phyloP scores from a whole-genome alignment of 345 rosid genomes.

The Eucalyptus albens region DNA sequence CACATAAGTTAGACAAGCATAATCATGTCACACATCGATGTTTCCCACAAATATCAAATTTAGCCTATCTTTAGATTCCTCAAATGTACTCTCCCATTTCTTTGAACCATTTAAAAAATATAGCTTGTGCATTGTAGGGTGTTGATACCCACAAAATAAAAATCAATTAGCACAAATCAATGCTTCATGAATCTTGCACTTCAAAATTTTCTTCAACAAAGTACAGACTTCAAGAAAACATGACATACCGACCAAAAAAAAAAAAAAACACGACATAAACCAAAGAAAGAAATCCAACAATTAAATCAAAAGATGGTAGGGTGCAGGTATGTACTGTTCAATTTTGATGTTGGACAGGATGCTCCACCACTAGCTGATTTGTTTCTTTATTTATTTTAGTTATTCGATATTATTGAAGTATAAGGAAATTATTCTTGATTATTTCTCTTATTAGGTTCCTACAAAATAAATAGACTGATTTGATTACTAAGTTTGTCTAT shows the following conservation, averaged over 20 bases:
- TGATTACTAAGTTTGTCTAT: neutral
- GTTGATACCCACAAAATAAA: neutral
- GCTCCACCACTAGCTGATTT: neutral
- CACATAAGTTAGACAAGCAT: too few relatives aligned
- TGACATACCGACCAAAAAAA: rapidly evolving
- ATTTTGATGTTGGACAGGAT: neutral
- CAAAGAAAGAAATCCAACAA: neutral
- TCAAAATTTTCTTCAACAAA: neutral
- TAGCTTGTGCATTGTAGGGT: neutral
- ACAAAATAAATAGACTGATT: neutral
- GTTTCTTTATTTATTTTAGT: neutral
- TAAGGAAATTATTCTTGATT: neutral
- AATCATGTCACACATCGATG: too few relatives aligned
- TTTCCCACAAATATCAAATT: too few relatives aligned
- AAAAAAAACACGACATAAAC: neutral
- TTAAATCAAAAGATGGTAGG: neutral
- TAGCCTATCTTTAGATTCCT: neutral
- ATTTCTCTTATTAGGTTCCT: too few relatives aligned
- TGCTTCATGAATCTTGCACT: neutral
- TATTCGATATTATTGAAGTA: neutral
- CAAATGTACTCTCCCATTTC: neutral
- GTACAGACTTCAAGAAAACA: neutral
- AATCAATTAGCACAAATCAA: neutral
- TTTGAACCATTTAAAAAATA: neutral
- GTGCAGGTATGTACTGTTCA: neutral